Conservation (phyloP, 495 filamentous ascomycete species). For the Aspergillus funiculosus region DNA sequence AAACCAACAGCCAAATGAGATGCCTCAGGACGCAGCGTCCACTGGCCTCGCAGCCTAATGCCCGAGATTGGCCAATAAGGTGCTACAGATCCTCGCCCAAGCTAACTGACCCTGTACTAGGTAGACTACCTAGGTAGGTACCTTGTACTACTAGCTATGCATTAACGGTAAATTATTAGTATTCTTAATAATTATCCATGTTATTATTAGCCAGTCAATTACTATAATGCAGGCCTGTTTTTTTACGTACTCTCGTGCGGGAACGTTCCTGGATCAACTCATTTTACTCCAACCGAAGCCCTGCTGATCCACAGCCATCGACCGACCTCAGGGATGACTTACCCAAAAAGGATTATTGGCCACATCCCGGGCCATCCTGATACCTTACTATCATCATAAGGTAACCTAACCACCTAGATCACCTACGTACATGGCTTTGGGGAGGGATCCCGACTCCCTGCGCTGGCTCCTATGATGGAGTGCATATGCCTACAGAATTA, state of each 20-base stretch:
- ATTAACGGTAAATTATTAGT: not conserved
- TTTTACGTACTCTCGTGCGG: not conserved
- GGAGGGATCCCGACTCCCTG: too few relatives aligned
- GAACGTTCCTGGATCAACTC: conserved; percentile 24
- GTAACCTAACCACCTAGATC: too few relatives aligned
- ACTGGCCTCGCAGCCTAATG: too few relatives aligned
- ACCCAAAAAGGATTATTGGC: conserved; percentile 6
- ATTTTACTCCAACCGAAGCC: conserved; percentile 12
- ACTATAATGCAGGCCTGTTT: not conserved
- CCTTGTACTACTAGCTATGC: not conserved
- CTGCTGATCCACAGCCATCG: conserved; percentile 16
- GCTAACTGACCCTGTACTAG: not conserved
- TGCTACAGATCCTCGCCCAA: too few relatives aligned
- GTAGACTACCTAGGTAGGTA: not conserved
- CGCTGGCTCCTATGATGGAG: too few relatives aligned
- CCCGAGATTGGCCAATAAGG: too few relatives aligned
- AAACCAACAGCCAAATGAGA: conserved; percentile 6
- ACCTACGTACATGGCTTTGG: too few relatives aligned
- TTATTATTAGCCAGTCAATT: not conserved
- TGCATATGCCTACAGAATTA: too few relatives aligned
- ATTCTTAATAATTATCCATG: not conserved
- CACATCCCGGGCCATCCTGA: too few relatives aligned
- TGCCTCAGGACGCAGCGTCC: too few relatives aligned
- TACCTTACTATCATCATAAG: too few relatives aligned
- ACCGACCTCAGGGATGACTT: conserved; percentile 2